Evolutionary conservation across 768 basidiomycete species (phyloP), one percentile per base, ranked within the genome.

Genomic region (Leucosporidium scottii): DNA sequence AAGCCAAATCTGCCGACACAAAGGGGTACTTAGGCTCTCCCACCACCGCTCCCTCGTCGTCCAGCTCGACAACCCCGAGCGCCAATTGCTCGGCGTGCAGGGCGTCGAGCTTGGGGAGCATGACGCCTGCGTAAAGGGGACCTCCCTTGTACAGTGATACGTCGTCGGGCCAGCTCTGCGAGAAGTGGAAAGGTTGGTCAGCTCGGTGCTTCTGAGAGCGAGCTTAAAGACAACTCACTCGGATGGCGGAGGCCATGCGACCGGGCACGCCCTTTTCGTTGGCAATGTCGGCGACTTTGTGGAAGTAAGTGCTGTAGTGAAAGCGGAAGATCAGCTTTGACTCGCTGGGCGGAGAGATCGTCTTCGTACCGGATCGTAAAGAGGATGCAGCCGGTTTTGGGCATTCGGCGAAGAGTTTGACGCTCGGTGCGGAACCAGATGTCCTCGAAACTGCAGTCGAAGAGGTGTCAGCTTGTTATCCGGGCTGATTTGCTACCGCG

Each of bases 321-420:
- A 44, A 44, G 39, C 39, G 15, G 9, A 0, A 1, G 18, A 3
- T 7, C 8, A 21, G 44, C 20, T 23, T 18, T 1, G 39, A 1
- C 10, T 9, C 6, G 3, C 10, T 2, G 13, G 15, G 15, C 18
- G 7, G 28, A 7, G 23, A 18, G 23, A 44, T 6, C 15, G 39
- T 2, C 39, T 6, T 13, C 39, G 7, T 44, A 44, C 39, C 39
- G 39, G 73, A 88, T 86, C 61, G 85, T 86, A 76, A 90, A 89
- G 50, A 86, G 77, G 48, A 88, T 81, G 2, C 83, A 86, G 17
- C 87, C 87, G 51, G 83, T 84, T 5, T 81, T 78, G 17, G 85
- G 85, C 61, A 89, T 81, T 34, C 87, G 80, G 50, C 87, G 80
- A 66, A 89, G 78, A 39, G 84, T 85, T 79, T 88, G 87, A 28